Evolutionary conservation across 768 basidiomycete genomes (phyloP).

Genomic region (Coprinopsis sp.): DNA sequence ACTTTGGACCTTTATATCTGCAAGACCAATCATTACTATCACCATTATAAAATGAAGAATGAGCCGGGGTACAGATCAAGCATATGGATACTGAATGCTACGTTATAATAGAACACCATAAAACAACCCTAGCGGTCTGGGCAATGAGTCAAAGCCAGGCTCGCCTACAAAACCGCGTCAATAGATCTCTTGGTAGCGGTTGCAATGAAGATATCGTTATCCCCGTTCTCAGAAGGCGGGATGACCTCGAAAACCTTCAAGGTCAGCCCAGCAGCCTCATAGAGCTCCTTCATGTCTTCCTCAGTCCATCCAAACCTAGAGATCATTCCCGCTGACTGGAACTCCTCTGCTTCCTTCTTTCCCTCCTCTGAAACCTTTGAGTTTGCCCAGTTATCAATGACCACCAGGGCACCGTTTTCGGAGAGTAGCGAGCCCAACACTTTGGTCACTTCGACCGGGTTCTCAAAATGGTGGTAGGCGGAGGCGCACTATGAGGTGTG

Average conservation of each 20-base stretch:
- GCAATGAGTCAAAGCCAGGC: no score
- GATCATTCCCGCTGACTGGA: background rate
- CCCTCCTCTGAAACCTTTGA: conserved; percentile 18
- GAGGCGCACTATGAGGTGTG: conserved; percentile 42
- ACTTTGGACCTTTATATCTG: no score
- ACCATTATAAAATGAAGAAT: no score
- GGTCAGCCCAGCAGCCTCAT: conserved; percentile 49
- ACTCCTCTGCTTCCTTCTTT: conserved; percentile 7
- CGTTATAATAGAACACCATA: no score
- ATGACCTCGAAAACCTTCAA: conserved; percentile 37
- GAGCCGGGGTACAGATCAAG: no score
- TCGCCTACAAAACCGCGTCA: no score
- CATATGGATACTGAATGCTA: no score
- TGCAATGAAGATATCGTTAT: conserved; percentile 52
- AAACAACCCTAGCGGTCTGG: no score
- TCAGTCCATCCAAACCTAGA: conserved; percentile 42
- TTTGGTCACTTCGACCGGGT: conserved; percentile 47
- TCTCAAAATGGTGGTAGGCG: conserved; percentile 63
- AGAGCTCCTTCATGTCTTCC: conserved; percentile 42
- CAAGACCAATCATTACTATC: no score
- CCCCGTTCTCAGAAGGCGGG: conserved; percentile 28
- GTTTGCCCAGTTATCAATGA: conserved; percentile 39
- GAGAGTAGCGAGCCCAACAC: conserved; percentile 54
- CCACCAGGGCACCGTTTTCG: conserved; percentile 55
- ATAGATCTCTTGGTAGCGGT: no score